A percentile compares a stretch with the other conserved stretches of the same genome.
phyloP scores from a whole-genome alignment of 495 filamentous ascomycete species.

The Penicillium daleae region DNA sequence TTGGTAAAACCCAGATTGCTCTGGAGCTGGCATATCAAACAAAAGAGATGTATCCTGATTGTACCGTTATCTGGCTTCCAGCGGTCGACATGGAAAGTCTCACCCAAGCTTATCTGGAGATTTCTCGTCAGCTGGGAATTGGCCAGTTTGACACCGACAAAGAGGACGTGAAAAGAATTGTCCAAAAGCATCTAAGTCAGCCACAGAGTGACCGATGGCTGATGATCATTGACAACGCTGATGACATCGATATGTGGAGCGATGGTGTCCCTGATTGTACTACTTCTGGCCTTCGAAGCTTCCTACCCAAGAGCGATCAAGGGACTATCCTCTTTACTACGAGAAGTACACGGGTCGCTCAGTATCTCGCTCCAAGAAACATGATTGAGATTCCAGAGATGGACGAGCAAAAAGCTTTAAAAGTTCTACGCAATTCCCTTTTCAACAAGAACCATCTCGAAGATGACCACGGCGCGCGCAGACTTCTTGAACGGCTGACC shows the following conservation, averaged over 20 bases:
- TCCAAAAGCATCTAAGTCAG: constrained; percentile 37
- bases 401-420: constrained; percentile 24
- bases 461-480: constrained; percentile 12
- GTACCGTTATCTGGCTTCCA: constrained; percentile 55
- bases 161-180: constrained; percentile 20
- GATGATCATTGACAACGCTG: constrained; percentile 47
- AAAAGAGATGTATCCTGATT: constrained; percentile 39
- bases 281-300: constrained; percentile 14
- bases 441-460: constrained; percentile 26
- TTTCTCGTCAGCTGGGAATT: constrained; percentile 36
- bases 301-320: constrained; percentile 31
- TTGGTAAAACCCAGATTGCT: constrained; percentile 58
- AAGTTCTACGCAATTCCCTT: constrained; percentile 30
- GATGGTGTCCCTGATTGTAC: neutral
- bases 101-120: constrained; percentile 48
- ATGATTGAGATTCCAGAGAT: constrained; percentile 34
- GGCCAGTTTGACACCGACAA: neutral
- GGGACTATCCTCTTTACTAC: constrained; percentile 47
- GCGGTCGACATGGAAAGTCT: constrained; percentile 43
- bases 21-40: constrained; percentile 49
- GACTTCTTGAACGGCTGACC: constrained; percentile 34
- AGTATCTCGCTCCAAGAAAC: constrained; percentile 19
- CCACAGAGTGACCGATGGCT: constrained; percentile 36
- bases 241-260: constrained; percentile 40
- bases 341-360: constrained; percentile 33